These are phyloP conservation scores for Talaromyces sp. DNA, from an alignment of 2,329 filamentous ascomycete species.

Conservation along the genomic window DNA sequence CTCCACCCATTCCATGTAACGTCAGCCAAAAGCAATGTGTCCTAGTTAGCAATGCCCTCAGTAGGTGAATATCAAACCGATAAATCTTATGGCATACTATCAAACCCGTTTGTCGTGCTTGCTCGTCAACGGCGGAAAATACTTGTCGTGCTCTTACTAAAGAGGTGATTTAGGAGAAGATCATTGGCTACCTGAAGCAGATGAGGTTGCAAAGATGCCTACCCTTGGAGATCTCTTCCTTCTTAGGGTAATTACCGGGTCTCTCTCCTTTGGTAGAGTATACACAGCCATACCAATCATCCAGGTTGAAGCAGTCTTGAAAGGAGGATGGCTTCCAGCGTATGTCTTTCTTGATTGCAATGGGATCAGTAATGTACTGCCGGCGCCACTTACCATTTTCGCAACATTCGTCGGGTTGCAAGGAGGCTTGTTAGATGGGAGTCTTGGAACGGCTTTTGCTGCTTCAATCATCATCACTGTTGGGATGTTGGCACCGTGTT, in stretches of 20 bases:
- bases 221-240: constrained; percentile 32
- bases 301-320: constrained; percentile 35
- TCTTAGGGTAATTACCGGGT: constrained; percentile 31
- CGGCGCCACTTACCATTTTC: neutral
- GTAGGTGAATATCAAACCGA: neutral
- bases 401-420: constrained; percentile 3
- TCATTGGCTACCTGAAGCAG: neutral
- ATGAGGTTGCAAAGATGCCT: constrained; percentile 21
- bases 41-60: neutral
- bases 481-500: neutral
- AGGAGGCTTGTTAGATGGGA: neutral
- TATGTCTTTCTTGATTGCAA: constrained; percentile 33
- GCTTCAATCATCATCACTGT: neutral
- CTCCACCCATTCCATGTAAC: neutral
- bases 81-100: neutral
- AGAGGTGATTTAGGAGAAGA: neutral
- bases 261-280: constrained; percentile 33
- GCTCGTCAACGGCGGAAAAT: neutral
- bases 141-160: neutral
- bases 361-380: neutral
- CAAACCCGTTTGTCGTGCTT: too few species aligned
- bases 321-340: constrained; percentile 33
- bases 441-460: neutral
- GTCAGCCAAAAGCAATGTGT: neutral
- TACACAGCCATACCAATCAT: constrained; percentile 37